A percentile compares a stretch with the other conserved stretches of the same genome.
These are phyloP conservation scores for Phialocephala sp. DNA, from an alignment of 2,329 filamentous ascomycete species.

Conservation along the genomic window DNA sequence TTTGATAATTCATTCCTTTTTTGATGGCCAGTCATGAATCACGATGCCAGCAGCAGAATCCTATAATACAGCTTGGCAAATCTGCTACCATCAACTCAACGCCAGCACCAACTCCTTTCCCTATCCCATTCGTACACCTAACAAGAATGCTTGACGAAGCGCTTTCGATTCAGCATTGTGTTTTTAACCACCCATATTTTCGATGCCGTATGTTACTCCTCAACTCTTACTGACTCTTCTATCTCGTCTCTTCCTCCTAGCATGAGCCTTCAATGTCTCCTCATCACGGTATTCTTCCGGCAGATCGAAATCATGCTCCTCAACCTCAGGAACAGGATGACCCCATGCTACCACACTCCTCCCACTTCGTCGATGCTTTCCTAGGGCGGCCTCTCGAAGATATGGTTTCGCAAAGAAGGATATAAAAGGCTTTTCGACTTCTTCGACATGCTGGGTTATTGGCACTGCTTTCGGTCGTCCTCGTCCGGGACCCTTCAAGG, in stretches of 20 bases:
- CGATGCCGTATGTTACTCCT: constrained; percentile 10
- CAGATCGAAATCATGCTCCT: constrained; percentile 74
- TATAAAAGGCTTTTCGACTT: constrained; percentile 67
- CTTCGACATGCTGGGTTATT: constrained; percentile 34
- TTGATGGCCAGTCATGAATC: neutral
- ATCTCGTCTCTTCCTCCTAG: constrained; percentile 61
- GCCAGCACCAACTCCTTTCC: neutral
- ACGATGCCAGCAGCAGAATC: neutral
- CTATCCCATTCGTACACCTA: constrained; percentile 28
- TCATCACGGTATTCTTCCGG: constrained; percentile 59
- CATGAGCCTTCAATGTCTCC: constrained; percentile 62
- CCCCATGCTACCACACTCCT: constrained; percentile 82
- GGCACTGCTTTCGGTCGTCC: constrained; percentile 43
- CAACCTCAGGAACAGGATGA: constrained; percentile 74
- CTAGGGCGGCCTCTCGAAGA: constrained; percentile 80
- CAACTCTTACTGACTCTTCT: constrained; percentile 37
- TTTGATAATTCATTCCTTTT: neutral
- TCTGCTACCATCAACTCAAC: neutral
- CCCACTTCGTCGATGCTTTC: constrained; percentile 70
- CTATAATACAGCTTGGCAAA: neutral
- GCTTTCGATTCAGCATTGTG: constrained; percentile 43
- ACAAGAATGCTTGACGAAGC: constrained; percentile 43
- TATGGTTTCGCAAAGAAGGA: constrained; percentile 80
- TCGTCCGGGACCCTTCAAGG: constrained; percentile 35
- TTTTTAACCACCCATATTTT: constrained; percentile 23